Evolutionary conservation across 2,329 filamentous ascomycete genomes (phyloP).

Genomic region (Chaetomium sp.): DNA sequence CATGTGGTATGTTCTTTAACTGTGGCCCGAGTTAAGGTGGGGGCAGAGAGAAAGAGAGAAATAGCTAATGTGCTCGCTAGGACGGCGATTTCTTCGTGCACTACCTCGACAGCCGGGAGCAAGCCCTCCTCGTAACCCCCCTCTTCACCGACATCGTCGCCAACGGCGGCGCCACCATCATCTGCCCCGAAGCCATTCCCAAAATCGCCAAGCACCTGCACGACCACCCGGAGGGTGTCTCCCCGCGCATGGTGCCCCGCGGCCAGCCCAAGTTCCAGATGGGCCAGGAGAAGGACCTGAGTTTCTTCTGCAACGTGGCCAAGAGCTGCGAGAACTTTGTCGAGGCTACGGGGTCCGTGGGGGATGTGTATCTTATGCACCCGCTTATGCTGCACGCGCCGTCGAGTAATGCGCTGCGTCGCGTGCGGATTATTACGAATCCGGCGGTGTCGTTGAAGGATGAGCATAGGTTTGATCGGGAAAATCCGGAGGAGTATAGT

Average conservation of each 20-base stretch:
- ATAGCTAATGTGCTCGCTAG: neutral
- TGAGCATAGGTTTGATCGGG: slow-evolving; percentile 47
- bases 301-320: slow-evolving; percentile 39
- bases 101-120: slow-evolving; percentile 64
- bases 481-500: slow-evolving; percentile 40
- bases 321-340: slow-evolving; percentile 41
- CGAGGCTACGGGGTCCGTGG: slow-evolving; percentile 47
- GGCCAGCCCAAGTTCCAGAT: slow-evolving; percentile 40
- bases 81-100: slow-evolving; percentile 69
- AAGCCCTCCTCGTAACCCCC: slow-evolving; percentile 61
- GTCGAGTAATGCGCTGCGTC: slow-evolving; percentile 37
- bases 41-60: neutral
- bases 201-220: slow-evolving; percentile 52
- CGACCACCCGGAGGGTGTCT: slow-evolving; percentile 58
- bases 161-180: slow-evolving; percentile 57
- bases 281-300: slow-evolving; percentile 32
- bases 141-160: slow-evolving; percentile 57
- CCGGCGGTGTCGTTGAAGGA: slow-evolving; percentile 46
- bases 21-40: neutral
- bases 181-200: slow-evolving; percentile 55
- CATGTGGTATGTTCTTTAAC: slow-evolving; percentile 39
- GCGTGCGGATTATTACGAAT: slow-evolving; percentile 48
- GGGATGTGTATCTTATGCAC: slow-evolving; percentile 54
- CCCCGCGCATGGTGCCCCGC: slow-evolving; percentile 57
- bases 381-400: slow-evolving; percentile 55